Evolutionary conservation across 2,329 filamentous ascomycete genomes (phyloP), one percentile per base, ranked within the genome.

Genomic region (Aspergillus flavus): DNA sequence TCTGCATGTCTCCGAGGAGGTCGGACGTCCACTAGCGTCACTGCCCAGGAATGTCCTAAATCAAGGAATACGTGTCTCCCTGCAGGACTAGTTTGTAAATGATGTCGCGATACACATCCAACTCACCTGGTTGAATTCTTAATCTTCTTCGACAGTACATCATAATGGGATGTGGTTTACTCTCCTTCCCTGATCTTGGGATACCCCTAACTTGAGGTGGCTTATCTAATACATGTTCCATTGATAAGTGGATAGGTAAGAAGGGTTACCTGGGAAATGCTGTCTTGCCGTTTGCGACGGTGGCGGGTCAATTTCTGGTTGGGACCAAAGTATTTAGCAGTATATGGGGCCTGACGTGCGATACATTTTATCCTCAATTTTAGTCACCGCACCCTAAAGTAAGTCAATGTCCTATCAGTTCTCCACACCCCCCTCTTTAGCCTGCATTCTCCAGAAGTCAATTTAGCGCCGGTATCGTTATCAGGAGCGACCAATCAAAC

Each of bases 1-100:
- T 39, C 52, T 55, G 52, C 52, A 55, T 36, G 34, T 23, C 52
- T 55, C 52, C 52, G 52, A 55, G 52, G 32, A 55, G 52, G 34
- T 28, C 21, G 32, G 52, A 39, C 32, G 30, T 36, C 52, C 52
- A 55, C 52, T 55, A 55, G 52, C 5, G 48, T 54, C 16, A 11
- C 30, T 54, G 21, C 23, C 30, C 52, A 54, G n/a, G 52, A 54
- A 59, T 59, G 57, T 48, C 57, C 52, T 50, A 11, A 59, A 59
- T 59, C 57, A 59, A 53, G 57, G 57, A 59, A 59, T 48, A 39
- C 46, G 57, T 50, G 19, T 54, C 58, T 30, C 26, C 19, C 46
- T 59, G 46, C 26, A 26, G 58, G 14, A 16, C 30, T 23, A 26
- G 52, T 55, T 55, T 55, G 52, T 55, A 11, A 55, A 36, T 55